phyloP scores from a whole-genome alignment of 164 flowering plant species.

The Magnolia changhungtana region DNA sequence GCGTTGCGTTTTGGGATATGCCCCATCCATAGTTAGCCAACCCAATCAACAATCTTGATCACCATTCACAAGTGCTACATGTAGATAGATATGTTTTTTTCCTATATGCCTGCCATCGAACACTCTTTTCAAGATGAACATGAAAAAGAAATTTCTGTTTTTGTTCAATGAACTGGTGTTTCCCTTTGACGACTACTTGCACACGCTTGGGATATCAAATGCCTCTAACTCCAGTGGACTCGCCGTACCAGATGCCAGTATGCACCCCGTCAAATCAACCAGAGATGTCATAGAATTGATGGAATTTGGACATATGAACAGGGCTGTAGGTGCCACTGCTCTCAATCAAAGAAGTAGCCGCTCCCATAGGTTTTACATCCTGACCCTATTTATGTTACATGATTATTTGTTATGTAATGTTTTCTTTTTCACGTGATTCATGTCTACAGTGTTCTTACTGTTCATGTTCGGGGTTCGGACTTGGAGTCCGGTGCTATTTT shows the following conservation, averaged over 20 bases:
- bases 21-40: background rate
- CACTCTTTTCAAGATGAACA: too few species aligned
- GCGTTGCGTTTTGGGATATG: too few species aligned
- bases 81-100: too few species aligned
- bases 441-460: slow-evolving; percentile 73
- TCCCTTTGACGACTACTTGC: slow-evolving; percentile 52
- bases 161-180: background rate
- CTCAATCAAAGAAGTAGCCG: slow-evolving; percentile 95
- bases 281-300: slow-evolving; percentile 71
- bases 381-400: background rate
- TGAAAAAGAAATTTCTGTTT: background rate
- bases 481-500: slow-evolving; percentile 56
- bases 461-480: slow-evolving; percentile 83
- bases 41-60: background rate
- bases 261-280: slow-evolving; percentile 71
- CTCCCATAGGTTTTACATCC: slow-evolving; percentile 70
- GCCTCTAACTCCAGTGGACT: slow-evolving; percentile 69
- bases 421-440: background rate
- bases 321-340: slow-evolving; percentile 94
- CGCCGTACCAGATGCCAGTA: slow-evolving; percentile 96
- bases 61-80: too few species aligned
- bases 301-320: slow-evolving; percentile 67
- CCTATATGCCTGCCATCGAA: too few species aligned
- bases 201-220: slow-evolving; percentile 79
- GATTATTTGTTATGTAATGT: background rate